Evolutionary conservation across 495 filamentous ascomycete species (phyloP).

Genomic region (Talaromyces proteolyticus): DNA sequence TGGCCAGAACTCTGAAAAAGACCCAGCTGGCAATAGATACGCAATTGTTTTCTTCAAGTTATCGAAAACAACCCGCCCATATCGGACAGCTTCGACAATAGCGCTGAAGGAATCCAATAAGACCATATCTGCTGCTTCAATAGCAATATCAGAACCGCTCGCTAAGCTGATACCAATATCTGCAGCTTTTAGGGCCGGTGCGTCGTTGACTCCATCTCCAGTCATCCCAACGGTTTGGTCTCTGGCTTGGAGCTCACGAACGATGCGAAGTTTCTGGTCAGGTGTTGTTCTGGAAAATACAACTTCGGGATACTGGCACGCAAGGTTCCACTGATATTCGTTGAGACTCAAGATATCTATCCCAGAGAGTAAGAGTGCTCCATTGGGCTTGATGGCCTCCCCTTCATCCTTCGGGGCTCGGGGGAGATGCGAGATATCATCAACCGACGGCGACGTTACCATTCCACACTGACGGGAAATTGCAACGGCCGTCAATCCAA

Average conservation of each 20-base stretch:
- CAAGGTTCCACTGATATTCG: conserved; percentile 49
- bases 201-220: conserved; percentile 67
- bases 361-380: not conserved
- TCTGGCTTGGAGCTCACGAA: conserved; percentile 56
- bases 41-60: conserved; percentile 56
- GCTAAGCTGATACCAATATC: conserved; percentile 66
- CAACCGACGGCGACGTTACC: conserved; percentile 2
- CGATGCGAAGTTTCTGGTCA: conserved; percentile 68
- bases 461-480: conserved; percentile 65
- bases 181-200: conserved; percentile 57
- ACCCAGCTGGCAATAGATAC: conserved; percentile 59
- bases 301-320: conserved; percentile 56
- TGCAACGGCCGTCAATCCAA: conserved; percentile 61
- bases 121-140: conserved; percentile 89
- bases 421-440: conserved; percentile 16
- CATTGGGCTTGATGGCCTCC: not conserved
- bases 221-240: conserved; percentile 69
- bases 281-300: conserved; percentile 68
- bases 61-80: conserved; percentile 48
- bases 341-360: conserved; percentile 55
- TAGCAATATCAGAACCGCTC: conserved; percentile 50
- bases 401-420: not conserved
- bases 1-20: conserved; percentile 71
- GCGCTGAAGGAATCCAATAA: conserved; percentile 66
- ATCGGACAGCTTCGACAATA: conserved; percentile 60